Conservation (phyloP, 108 stramenopile genomes). For the Phaeodactylum tricornutum region DNA sequence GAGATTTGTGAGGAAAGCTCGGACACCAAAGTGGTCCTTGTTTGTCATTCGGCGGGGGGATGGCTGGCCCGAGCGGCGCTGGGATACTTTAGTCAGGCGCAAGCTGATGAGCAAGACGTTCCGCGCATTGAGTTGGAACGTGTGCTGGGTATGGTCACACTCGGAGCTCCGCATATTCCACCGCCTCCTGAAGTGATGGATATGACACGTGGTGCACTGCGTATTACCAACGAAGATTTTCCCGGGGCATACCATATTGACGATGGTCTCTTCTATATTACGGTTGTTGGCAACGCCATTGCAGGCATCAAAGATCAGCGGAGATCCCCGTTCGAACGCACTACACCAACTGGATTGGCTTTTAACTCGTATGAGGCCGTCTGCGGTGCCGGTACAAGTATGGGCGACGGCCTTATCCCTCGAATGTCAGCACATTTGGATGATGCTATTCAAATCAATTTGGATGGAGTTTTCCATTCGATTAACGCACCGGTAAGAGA, state of each 20-base stretch:
- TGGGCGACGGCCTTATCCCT: conserved; percentile 86
- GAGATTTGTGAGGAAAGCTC: conserved; percentile 13
- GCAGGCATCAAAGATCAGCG: conserved; percentile 27
- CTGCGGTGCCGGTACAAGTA: conserved; percentile 56
- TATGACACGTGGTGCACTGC: conserved; percentile 69
- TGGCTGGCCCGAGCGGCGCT: conserved; percentile 87
- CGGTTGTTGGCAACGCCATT: conserved; percentile 67
- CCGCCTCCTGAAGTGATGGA: conserved; percentile 46
- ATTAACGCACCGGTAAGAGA: conserved; percentile 80
- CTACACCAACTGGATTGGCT: conserved; percentile 40
- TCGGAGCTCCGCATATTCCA: conserved; percentile 65
- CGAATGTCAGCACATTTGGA: conserved; percentile 61
- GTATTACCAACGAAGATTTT: conserved; percentile 46
- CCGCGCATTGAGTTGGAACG: neutral
- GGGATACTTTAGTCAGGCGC: conserved; percentile 16
- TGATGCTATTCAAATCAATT: conserved; percentile 46
- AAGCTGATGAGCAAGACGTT: neutral
- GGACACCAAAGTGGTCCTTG: conserved; percentile 41
- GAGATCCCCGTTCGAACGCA: conserved; percentile 13
- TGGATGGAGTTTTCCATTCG: conserved; percentile 77
- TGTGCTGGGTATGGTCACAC: conserved; percentile 42
- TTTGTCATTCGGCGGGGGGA: conserved; percentile 84
- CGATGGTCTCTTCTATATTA: conserved; percentile 61
- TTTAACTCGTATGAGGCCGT: conserved; percentile 73
- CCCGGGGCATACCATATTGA: conserved; percentile 68